A percentile compares a stretch with the other conserved stretches of the same genome.
phyloP scores from a whole-genome alignment of 2,329 filamentous ascomycete genomes.

The Phialemonium atrogriseum region DNA sequence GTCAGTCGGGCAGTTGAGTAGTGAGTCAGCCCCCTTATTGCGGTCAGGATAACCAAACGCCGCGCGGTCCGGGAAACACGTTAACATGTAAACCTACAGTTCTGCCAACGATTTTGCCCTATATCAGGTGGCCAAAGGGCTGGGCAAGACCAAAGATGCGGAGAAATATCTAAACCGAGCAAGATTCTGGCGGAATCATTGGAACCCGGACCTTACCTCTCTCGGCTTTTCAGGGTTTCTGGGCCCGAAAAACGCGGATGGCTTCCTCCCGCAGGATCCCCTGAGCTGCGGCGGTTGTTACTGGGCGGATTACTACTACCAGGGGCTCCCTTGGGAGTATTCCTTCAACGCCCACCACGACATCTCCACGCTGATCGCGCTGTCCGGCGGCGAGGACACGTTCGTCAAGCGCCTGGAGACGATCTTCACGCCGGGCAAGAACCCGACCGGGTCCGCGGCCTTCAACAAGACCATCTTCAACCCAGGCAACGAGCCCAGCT shows the following conservation, averaged over 20 bases:
- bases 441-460: conserved; percentile 25
- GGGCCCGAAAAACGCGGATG: conserved; percentile 45
- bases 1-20: conserved; percentile 62
- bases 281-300: conserved; percentile 55
- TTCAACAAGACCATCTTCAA: conserved; percentile 55
- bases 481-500: conserved; percentile 59
- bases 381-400: conserved; percentile 43
- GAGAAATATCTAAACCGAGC: conserved; percentile 54
- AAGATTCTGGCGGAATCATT: conserved; percentile 64
- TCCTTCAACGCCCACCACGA: conserved; percentile 64
- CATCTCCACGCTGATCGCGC: conserved; percentile 42
- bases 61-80: too few relatives aligned
- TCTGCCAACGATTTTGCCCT: conserved; percentile 61
- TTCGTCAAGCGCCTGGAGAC: conserved; percentile 53
- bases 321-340: conserved; percentile 57
- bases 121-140: conserved; percentile 53
- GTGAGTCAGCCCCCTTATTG: too few relatives aligned
- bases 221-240: conserved; percentile 59
- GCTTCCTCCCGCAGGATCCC: conserved; percentile 48
- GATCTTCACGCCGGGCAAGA: conserved; percentile 45
- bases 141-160: conserved; percentile 42
- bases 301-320: conserved; percentile 54
- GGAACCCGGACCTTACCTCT: conserved; percentile 50
- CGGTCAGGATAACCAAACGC: too few relatives aligned
- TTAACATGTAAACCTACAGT: too few relatives aligned